A percentile compares a stretch with the other conserved stretches of the same genome.
Conservation (phyloP, 2,329 filamentous ascomycete genomes). For the Penicillium sp. region DNA sequence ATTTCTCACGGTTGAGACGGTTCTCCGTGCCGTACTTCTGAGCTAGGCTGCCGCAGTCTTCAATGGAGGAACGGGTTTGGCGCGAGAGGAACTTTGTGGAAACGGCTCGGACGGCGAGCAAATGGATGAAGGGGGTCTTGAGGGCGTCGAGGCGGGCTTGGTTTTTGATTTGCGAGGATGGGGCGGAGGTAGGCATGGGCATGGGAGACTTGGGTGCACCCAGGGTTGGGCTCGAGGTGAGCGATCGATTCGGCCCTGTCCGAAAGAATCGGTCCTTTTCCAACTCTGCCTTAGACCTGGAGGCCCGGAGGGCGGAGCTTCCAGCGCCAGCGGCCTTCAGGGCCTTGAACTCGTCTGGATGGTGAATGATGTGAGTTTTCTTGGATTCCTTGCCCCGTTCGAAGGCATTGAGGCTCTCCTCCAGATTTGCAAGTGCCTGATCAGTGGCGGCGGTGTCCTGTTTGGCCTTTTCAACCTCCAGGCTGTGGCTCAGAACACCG, state of each 20-base stretch:
- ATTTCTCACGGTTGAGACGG: constrained; percentile 51
- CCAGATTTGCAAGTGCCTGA: constrained; percentile 59
- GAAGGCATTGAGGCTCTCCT: constrained; percentile 60
- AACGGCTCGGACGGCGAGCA: constrained; percentile 56
- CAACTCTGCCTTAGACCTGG: constrained; percentile 39
- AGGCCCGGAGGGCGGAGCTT: constrained; percentile 29
- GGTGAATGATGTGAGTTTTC: constrained; percentile 47
- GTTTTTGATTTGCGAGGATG: constrained; percentile 37
- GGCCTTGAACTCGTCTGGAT: constrained; percentile 38
- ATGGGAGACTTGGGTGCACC: constrained; percentile 38
- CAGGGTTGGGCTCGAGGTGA: constrained; percentile 44
- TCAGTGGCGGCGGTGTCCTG: constrained; percentile 59
- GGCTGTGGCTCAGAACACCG: constrained; percentile 58
- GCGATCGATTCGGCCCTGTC: constrained; percentile 38
- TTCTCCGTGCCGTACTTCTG: constrained; percentile 56
- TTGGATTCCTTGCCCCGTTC: constrained; percentile 63
- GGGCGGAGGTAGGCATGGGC: constrained; percentile 47
- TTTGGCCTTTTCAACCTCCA: constrained; percentile 57
- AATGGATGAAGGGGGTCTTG: constrained; percentile 49
- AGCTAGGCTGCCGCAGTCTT: constrained; percentile 51
- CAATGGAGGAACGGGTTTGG: constrained; percentile 50
- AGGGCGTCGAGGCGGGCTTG: constrained; percentile 45
- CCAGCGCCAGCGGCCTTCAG: constrained; percentile 36
- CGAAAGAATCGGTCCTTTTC: constrained; percentile 46
- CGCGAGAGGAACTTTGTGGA: constrained; percentile 49